phyloP scores from a whole-genome alignment of 257 asterid genomes.

The Asclepias syriaca region DNA sequence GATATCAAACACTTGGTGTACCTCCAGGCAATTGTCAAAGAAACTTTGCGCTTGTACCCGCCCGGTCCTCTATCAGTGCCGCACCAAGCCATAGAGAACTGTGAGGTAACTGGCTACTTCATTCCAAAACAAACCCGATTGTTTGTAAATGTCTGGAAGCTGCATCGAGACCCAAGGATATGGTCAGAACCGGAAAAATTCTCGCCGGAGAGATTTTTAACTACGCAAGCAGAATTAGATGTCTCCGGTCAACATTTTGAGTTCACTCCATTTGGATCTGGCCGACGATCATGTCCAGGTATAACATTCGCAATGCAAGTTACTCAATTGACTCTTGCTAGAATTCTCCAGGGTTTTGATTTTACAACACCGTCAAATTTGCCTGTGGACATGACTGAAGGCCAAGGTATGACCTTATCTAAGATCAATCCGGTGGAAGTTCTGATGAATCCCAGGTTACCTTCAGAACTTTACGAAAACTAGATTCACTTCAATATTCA shows the following conservation, averaged over 20 bases:
- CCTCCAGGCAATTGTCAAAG: conserved; percentile 50
- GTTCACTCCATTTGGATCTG: conserved; percentile 54
- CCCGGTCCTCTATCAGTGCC: conserved; percentile 43
- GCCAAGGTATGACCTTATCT: conserved; percentile 36
- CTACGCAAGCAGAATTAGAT: conserved; percentile 29
- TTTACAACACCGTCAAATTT: conserved; percentile 16
- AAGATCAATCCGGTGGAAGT: conserved; percentile 37
- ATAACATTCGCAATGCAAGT: conserved; percentile 38
- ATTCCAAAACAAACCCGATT: conserved; percentile 36
- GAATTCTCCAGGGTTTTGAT: conserved; percentile 48
- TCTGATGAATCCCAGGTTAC: conserved; percentile 29
- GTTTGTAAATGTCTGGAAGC: conserved; percentile 39
- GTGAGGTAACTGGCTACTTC: conserved; percentile 29
- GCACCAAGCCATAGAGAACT: conserved; percentile 34
- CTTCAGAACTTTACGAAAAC: conserved; percentile 10
- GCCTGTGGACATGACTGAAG: conserved; percentile 49
- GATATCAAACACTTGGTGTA: conserved; percentile 42
- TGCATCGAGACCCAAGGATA: conserved; percentile 44
- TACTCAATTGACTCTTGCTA: conserved; percentile 38
- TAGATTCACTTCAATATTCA: background rate
- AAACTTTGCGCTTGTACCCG: conserved; percentile 44
- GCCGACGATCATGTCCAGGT: conserved; percentile 51
- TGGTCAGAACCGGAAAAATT: conserved; percentile 46
- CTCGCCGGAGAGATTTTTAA: conserved; percentile 44
- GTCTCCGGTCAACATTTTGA: conserved; percentile 38